Evolutionary conservation across 345 rosid species (phyloP).

Genomic region (Salix exigua): DNA sequence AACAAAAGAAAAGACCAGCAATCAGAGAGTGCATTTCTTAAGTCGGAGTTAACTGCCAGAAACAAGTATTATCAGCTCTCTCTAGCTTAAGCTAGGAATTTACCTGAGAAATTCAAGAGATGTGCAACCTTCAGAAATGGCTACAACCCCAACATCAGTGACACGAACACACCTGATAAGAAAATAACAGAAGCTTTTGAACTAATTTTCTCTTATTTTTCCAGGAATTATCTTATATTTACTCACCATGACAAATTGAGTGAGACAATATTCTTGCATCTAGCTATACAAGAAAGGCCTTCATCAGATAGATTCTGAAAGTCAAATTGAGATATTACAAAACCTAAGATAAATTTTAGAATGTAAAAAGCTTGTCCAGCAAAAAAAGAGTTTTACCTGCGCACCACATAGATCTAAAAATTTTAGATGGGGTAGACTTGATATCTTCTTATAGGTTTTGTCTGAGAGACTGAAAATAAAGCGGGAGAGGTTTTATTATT

Average conservation of each 20-base stretch:
- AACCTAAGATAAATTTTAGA: not conserved
- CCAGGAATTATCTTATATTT: conserved; percentile 1
- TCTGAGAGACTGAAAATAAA: conserved; percentile 61
- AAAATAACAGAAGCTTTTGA: conserved; percentile 3
- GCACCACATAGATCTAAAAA: conserved; percentile 93
- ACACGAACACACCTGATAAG: conserved; percentile 68
- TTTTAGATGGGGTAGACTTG: conserved; percentile 47
- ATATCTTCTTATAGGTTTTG: conserved; percentile 65
- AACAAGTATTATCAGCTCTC: not conserved
- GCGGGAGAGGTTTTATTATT: conserved; percentile 15
- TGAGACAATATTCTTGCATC: conserved; percentile 59
- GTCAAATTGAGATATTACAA: conserved; percentile 11
- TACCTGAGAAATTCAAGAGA: conserved; percentile 85
- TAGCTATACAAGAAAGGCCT: conserved; percentile 66
- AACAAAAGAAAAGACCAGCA: no score
- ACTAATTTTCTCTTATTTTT: conserved; percentile 2
- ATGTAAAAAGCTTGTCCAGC: conserved; percentile 4
- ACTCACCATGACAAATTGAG: conserved; percentile 90
- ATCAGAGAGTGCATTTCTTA: no score
- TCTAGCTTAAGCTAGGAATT: not conserved
- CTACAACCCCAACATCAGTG: conserved; percentile 70
- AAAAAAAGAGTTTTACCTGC: conserved; percentile 52
- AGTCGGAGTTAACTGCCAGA: not conserved
- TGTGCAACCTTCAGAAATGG: conserved; percentile 69
- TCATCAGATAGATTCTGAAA: conserved; percentile 85